These are phyloP conservation scores for Backusella australiensis DNA, from an alignment of 192 early-diverging fungal species.

Conservation along the genomic window DNA sequence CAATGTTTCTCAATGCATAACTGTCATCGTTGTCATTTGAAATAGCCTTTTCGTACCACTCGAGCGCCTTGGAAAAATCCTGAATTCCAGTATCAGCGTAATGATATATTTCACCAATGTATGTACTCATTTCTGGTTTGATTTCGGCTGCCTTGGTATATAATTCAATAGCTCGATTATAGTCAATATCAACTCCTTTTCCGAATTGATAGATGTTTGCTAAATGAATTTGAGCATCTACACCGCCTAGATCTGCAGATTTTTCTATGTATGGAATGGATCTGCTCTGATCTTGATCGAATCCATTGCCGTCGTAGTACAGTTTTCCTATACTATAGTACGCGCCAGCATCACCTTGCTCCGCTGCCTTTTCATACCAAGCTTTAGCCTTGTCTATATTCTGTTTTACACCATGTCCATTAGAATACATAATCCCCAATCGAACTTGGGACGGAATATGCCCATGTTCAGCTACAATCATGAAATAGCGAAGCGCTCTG, in stretches of 20 bases:
- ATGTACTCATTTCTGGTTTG: background rate
- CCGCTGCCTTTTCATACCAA: slow-evolving; percentile 1
- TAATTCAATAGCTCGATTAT: background rate
- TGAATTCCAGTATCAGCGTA: background rate
- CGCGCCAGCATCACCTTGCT: background rate
- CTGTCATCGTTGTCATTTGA: background rate
- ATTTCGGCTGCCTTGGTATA: background rate
- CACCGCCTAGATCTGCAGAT: background rate
- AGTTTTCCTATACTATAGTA: background rate
- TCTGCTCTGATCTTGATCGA: background rate
- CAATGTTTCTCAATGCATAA: background rate
- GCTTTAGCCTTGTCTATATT: background rate
- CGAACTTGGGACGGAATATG: background rate
- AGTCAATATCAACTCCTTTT: background rate
- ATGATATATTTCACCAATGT: background rate
- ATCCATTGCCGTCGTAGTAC: background rate
- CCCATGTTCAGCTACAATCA: background rate
- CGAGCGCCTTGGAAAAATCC: background rate
- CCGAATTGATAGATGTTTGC: background rate
- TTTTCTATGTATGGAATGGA: background rate
- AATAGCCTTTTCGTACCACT: background rate
- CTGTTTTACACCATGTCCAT: background rate
- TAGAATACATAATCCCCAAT: background rate
- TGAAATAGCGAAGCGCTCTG: background rate
- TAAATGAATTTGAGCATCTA: background rate